Base-by-base conservation (phyloP, 2,329 filamentous ascomycete genomes). In the Fusarium foetens region DNA sequence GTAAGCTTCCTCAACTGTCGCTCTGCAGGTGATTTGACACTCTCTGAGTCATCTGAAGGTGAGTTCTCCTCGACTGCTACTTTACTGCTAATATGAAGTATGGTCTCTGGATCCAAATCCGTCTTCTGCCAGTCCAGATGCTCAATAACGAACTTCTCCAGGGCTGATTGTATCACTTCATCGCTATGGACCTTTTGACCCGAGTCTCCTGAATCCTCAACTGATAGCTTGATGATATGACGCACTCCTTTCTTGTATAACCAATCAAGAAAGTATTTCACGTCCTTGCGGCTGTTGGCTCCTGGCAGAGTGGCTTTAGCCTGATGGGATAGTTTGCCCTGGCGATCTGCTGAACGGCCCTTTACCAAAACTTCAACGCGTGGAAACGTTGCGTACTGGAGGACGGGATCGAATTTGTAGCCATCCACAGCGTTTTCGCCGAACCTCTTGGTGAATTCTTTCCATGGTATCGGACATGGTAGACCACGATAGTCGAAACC, bases 111-210 rank as follows among this genome's bases (percentile, higher is more conserved):
- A 10, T 57, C 58, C 8, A 61, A n/a, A 4, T 61, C 58, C 4
- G 21, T 25, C 21, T 61, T 61, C 13, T 61, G 21, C 58, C 58
- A 61, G 13, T 61, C 58, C 6, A 61, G 13, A 14, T 45, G 58
- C 10, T 61, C 49, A 21, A 61, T 14, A 5, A 45, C 25, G 17
- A 61, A 54, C 9, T 9, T 45, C 6, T 12, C 58, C 9, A 61
- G 12, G 1, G 49, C 39, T 7, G 9, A 13, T 3, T 61, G 58
- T 46, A 61, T 61, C 6, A 29, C n/a, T 13, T 61, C 14, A 33
- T 61, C 58, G 3, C 58, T 23, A 13, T 61, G 49, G 2, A 61
- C 58, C 6, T 23, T 19, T 6, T 45, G 58, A 1, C 33, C 21
- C 2, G 8, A 7, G 3, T 45, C 49, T 8, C 25, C 21, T 1